Evolutionary conservation across 2,329 filamentous ascomycete genomes (phyloP).

Genomic region (Colletotrichum sp.): DNA sequence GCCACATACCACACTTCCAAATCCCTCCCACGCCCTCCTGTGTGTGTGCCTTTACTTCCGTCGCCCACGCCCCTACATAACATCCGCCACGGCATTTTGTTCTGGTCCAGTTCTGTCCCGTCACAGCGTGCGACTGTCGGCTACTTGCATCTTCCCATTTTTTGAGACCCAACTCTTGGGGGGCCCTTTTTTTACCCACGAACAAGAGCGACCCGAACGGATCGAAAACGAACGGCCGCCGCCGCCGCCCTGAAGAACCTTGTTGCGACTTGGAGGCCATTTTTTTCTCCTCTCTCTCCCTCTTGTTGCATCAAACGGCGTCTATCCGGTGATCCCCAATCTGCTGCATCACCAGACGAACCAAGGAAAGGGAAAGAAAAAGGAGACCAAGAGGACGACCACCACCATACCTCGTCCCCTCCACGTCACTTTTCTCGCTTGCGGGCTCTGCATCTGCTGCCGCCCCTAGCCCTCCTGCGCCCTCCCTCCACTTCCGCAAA

Average conservation of each 20-base stretch:
- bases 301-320: not conserved
- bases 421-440: not conserved
- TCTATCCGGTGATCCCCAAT: not conserved
- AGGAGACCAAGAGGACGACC: not conserved
- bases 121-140: constrained; percentile 15
- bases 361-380: not conserved
- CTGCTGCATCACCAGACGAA: not conserved
- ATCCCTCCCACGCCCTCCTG: not conserved
- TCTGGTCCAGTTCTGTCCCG: not conserved
- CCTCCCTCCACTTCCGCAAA: constrained; percentile 2
- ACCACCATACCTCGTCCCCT: not conserved
- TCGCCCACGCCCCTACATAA: constrained; percentile 15
- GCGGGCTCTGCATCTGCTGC: constrained; percentile 10
- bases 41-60: not conserved
- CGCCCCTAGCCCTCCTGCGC: constrained; percentile 15
- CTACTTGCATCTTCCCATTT: constrained; percentile 10
- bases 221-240: constrained; percentile 11
- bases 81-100: constrained; percentile 14
- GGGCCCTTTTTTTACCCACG: not conserved
- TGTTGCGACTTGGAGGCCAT: not conserved
- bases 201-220: constrained; percentile 15
- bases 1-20: constrained; percentile 11
- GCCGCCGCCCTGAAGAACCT: not conserved
- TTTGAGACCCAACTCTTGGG: constrained; percentile 8
- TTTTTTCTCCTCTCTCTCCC: not conserved